phyloP scores from a whole-genome alignment of 441 rosid genomes.

The Populus hybrid region DNA sequence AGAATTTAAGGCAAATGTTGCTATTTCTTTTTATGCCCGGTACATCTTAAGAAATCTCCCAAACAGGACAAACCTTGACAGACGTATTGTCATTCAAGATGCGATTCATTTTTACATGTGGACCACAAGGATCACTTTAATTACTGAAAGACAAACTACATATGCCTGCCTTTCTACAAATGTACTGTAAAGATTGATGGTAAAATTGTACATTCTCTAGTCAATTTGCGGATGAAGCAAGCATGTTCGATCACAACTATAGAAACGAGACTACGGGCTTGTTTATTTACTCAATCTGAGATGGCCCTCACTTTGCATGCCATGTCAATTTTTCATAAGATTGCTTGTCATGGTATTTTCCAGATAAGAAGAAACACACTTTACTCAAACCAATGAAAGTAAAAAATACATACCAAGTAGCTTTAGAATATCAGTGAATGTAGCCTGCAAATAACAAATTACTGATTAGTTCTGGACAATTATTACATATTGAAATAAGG shows the following conservation, averaged over 20 bases:
- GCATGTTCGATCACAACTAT: too few species aligned
- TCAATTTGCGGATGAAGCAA: too few species aligned
- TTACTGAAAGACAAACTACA: background rate
- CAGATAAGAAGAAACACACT: background rate
- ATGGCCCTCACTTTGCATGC: too few species aligned
- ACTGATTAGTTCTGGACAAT: slow-evolving; percentile 2
- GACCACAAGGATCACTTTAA: background rate
- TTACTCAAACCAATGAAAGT: background rate
- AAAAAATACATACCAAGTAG: slow-evolving; percentile 60
- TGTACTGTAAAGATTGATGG: too few species aligned
- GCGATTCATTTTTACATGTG: background rate
- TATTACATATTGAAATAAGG: background rate
- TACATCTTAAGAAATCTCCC: background rate
- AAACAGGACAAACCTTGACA: background rate
- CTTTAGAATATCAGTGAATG: slow-evolving; percentile 91
- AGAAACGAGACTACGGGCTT: too few species aligned
- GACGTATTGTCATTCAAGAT: background rate
- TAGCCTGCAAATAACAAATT: slow-evolving; percentile 65
- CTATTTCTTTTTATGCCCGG: too few species aligned
- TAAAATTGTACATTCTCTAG: too few species aligned
- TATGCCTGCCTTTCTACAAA: too few species aligned
- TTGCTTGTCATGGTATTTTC: too few species aligned
- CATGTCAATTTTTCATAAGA: too few species aligned
- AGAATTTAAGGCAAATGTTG: background rate
- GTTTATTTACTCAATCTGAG: too few species aligned